Base-by-base conservation (phyloP, 352 stramenopile species). In the Pythium brachiatum region DNA sequence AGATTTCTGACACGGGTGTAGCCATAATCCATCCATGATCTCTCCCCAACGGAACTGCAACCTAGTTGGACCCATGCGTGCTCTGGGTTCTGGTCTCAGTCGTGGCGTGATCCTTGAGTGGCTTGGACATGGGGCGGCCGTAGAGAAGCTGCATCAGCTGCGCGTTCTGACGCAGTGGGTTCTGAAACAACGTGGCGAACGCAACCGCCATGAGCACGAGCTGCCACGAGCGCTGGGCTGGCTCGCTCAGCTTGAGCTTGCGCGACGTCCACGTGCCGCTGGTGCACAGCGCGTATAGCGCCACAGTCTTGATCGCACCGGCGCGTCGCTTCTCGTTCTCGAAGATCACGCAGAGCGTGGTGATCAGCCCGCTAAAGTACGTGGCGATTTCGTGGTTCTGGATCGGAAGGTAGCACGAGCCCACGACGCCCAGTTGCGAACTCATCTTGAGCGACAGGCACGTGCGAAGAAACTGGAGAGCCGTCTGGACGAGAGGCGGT, bases 261-360 rank as follows among this genome's bases (percentile, higher is more conserved):
- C 62, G 67, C 52, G 72, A 60, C 21, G 73, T 76, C 27, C 69
- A 67, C 25, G 68, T 69, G 47, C 73, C 69, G 15, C 71, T 66
- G 21, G 69, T 72, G 51, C 76, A 70, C 13, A 83, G 64, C 50
- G 71, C 63, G 68, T 90, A 92, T 27, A 86, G 64, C 0, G 75
- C 69, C 31, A 87, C 69, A 16, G 77, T 76, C 59, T 89, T 88
- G 34, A 89, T 65, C 32, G 89, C 77, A 27, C 68, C 81, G 9
- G 68, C 62, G 13, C 80, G 80, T 7, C 83, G 80, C 50, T 75
- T 72, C 15, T 75, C 63, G 55, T 83, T 77, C 64, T 92, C 83
- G 9, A 70, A 66, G 21, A 81, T 41, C 47, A 92, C 51, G 3
- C 66, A 73, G 20, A 88, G 47, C 20, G 78, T 75, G 16, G 78